phyloP scores from a whole-genome alignment of 257 asterid genomes.

The Plantago ovata region DNA sequence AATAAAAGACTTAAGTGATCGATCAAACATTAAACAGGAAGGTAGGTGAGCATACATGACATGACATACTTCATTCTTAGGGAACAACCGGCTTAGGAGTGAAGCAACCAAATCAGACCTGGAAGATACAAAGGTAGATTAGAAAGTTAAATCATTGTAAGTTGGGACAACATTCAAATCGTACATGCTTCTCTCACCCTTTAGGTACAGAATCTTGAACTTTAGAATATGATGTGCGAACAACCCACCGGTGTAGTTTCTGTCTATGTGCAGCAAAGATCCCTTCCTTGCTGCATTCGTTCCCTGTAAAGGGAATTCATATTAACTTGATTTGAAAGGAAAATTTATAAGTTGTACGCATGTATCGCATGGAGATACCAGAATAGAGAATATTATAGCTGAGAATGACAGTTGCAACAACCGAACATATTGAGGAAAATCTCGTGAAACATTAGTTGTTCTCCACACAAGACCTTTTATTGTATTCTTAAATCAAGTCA shows the following conservation, averaged over 20 bases:
- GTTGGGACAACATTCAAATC: background rate
- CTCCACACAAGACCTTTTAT: background rate
- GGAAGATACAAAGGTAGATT: constrained; percentile 26
- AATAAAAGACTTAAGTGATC: constrained; percentile 8
- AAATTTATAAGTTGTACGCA: background rate
- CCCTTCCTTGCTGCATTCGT: constrained; percentile 43
- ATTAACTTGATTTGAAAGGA: constrained; percentile 18
- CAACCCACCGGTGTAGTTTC: constrained; percentile 46
- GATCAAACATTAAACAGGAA: constrained; percentile 21
- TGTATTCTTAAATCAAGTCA: background rate
- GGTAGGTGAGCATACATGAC: constrained; percentile 45
- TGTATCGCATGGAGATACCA: constrained; percentile 5
- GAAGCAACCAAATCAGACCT: constrained; percentile 62
- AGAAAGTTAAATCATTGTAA: background rate
- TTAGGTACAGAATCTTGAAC: constrained; percentile 33
- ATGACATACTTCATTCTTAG: constrained; percentile 31
- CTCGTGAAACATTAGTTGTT: constrained; percentile 9
- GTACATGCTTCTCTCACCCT: constrained; percentile 44
- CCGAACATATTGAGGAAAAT: background rate
- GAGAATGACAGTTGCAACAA: constrained; percentile 8
- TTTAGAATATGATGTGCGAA: constrained; percentile 38
- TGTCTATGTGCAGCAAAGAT: constrained; percentile 55
- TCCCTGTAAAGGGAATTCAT: constrained; percentile 41
- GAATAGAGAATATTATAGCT: constrained; percentile 14
- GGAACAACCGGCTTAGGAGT: constrained; percentile 51